Evolutionary conservation across 2,329 filamentous ascomycete species (phyloP), one percentile per base, ranked within the genome.

Genomic region (Hypoxylon sp.): DNA sequence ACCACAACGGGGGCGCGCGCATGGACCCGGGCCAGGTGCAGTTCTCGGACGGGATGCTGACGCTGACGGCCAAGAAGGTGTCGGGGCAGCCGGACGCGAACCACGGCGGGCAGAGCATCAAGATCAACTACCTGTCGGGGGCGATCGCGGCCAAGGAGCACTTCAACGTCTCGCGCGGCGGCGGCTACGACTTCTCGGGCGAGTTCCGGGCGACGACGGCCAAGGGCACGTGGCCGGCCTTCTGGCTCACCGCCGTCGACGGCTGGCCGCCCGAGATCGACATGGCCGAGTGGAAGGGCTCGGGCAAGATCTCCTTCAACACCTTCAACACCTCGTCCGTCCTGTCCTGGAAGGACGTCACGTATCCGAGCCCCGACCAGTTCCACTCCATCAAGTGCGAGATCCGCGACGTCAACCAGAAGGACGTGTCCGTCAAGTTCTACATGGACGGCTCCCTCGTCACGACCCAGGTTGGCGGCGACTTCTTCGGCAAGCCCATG

Each of bases 231-330:
- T 85, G 83, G 83, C 83, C 83, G 0, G 83, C 83, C 0, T 85
- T 85, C 64, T 85, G 83, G 83, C 70, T 85, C 11, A 84, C 81
- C 1, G 81, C 75, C 0, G 81, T 81, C 0, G 67, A 81, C 40
- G 75, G 77, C 0, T 86, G 83, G 83, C 83, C 83, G 13, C 83
- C 83, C 0, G 83, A 85, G 76, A 79, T 86, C 52, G 83, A 86
- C 66, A 77, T 86, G 71, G 83, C 83, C 1, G 83, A 86, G 70
- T 86, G 83, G 83, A 86, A 85, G 67, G 83, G 83, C n/a, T 76
- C 70, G 27, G 82, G 81, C 13, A 79, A 82, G 66, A 80, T 84
- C 57, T 79, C 75, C 26, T 84, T 84, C 72, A 84, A 84, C 63
- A 84, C 81, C 1, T 73, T 72, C 63, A 73, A 73, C 54, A 73